phyloP scores from a whole-genome alignment of 352 stramenopile genomes.

The Chrysophaeum taylorii region DNA sequence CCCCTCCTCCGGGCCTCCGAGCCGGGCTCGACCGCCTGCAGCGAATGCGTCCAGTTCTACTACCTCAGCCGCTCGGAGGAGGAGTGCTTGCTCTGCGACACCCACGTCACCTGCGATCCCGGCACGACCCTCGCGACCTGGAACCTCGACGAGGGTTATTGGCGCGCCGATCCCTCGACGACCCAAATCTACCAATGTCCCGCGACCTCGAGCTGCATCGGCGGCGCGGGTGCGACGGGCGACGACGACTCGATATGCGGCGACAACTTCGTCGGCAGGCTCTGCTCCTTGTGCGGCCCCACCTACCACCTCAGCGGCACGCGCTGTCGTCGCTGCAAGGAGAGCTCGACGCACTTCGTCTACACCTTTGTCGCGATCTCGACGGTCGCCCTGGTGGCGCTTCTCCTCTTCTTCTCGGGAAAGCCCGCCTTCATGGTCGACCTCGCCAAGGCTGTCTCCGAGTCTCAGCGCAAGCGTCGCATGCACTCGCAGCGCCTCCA shows the following conservation, averaged over 20 bases:
- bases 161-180: not conserved
- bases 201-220: slow-evolving; percentile 5
- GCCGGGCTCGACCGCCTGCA: slow-evolving; percentile 11
- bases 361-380: too few species aligned
- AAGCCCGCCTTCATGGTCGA: too few species aligned
- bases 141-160: not conserved
- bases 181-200: not conserved
- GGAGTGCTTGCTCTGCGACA: slow-evolving; percentile 3
- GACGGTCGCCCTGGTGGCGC: too few species aligned
- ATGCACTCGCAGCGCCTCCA: too few species aligned
- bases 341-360: too few species aligned
- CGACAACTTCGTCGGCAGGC: slow-evolving; percentile 6
- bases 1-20: slow-evolving; percentile 8
- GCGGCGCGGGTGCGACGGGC: not conserved
- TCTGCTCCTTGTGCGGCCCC: slow-evolving; percentile 11
- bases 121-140: not conserved
- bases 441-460: too few species aligned
- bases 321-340: too few species aligned
- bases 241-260: not conserved
- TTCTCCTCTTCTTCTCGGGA: too few species aligned
- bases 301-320: too few species aligned
- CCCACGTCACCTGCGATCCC: not conserved
- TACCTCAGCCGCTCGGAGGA: slow-evolving; percentile 13
- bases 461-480: too few species aligned
- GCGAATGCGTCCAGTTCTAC: slow-evolving; percentile 12